Evolutionary conservation across 495 filamentous ascomycete genomes (phyloP).

Genomic region (Penicillium longicatenatum): DNA sequence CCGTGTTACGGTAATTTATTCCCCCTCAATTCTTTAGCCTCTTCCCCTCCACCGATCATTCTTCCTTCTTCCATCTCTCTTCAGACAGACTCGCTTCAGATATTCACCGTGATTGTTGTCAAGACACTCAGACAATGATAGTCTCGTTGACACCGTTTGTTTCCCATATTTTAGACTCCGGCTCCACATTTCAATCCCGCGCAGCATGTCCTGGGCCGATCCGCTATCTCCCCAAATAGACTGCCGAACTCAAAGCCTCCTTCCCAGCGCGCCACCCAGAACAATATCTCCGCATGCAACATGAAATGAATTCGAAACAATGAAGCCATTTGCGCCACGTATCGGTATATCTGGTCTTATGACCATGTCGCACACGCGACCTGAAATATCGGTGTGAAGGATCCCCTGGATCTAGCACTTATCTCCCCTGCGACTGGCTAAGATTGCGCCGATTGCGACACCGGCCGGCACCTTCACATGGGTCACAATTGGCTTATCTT

Average conservation of each 20-base stretch:
- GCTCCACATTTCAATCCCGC: slow-evolving; percentile 14
- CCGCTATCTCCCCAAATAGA: slow-evolving; percentile 14
- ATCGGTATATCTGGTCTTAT: background rate
- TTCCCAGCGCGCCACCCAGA: slow-evolving; percentile 16
- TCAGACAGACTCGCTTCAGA: background rate
- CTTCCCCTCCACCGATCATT: background rate
- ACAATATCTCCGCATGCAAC: slow-evolving; percentile 18
- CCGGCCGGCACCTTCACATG: background rate
- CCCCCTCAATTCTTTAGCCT: slow-evolving; percentile 4
- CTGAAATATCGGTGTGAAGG: slow-evolving; percentile 1
- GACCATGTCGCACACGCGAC: background rate
- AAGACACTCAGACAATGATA: background rate
- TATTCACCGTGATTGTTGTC: background rate
- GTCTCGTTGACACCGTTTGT: background rate
- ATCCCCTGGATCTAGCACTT: background rate
- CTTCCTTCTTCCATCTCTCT: slow-evolving; percentile 8
- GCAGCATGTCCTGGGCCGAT: slow-evolving; percentile 6
- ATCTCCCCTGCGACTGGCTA: slow-evolving; percentile 1
- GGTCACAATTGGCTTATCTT: slow-evolving; percentile 10
- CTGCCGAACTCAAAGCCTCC: slow-evolving; percentile 6
- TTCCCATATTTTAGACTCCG: background rate
- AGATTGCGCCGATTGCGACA: slow-evolving; percentile 3
- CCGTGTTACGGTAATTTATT: slow-evolving; percentile 14
- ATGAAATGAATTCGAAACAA: background rate
- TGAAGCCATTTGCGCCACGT: slow-evolving; percentile 24